These are phyloP conservation scores for Zygotorulaspora sp. DNA, from an alignment of 805 yeast species.

Conservation along the genomic window DNA sequence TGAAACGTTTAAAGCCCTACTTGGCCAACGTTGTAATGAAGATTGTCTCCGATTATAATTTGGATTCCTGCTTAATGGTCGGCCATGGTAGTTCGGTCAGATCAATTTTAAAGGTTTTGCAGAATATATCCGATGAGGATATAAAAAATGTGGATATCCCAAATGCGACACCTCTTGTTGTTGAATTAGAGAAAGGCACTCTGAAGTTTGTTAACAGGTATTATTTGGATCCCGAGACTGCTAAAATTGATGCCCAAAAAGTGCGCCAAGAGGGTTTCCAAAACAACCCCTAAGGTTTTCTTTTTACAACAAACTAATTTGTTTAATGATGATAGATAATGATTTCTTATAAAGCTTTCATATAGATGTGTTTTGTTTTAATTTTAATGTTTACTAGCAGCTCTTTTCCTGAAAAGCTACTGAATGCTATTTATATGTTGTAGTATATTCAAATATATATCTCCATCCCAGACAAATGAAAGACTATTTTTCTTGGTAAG, in stretches of 20 bases:
- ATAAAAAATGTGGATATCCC: slow-evolving; percentile 76
- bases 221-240: slow-evolving; percentile 77
- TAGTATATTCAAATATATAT: too few relatives aligned
- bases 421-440: too few relatives aligned
- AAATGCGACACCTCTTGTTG: slow-evolving; percentile 74
- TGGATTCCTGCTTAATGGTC: slow-evolving; percentile 59
- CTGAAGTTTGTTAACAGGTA: slow-evolving; percentile 48
- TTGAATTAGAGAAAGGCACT: slow-evolving; percentile 50
- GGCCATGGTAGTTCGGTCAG: slow-evolving; percentile 83
- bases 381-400: too few relatives aligned
- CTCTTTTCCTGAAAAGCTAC: too few relatives aligned
- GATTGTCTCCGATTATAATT: slow-evolving; percentile 43
- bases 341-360: too few relatives aligned
- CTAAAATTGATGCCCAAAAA: slow-evolving; percentile 71
- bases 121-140: slow-evolving; percentile 58
- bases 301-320: neutral
- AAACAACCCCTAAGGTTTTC: slow-evolving; percentile 22
- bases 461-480: neutral
- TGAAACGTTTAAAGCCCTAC: slow-evolving; percentile 60
- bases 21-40: slow-evolving; percentile 45
- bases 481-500: neutral
- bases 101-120: slow-evolving; percentile 65
- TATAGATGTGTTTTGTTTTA: too few relatives aligned
- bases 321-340: neutral
- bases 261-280: slow-evolving; percentile 71